Evolutionary conservation across 2,329 filamentous ascomycete genomes (phyloP), one percentile per base, ranked within the genome.

Genomic region (Fusarium paranaense): DNA sequence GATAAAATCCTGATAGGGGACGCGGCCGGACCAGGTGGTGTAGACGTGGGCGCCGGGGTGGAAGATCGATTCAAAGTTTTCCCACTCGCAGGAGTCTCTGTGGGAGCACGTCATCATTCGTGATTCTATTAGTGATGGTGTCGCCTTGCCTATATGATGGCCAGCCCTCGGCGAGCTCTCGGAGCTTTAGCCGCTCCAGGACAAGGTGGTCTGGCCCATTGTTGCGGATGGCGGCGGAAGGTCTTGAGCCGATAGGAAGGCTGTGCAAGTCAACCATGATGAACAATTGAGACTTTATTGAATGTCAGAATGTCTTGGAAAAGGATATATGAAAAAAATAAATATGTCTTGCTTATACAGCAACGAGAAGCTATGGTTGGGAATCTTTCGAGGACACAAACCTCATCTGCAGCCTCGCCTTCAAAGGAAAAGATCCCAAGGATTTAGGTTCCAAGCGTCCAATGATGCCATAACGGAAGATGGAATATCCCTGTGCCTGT

Each of bases 21-120:
- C 84, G 8, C 83, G 81, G 4, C 86, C 86, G 0, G 86, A 85
- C 87, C 86, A 88, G 13, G 86, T 87, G 0, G 87, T 88, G 77
- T 87, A 87, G 37, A 88, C 83, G 70, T 83, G 81, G 4, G 87
- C 86, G 38, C 81, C 81, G 0, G 83, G 82, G 70, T 87, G 85
- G 77, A 88, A 88, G 54, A 88, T 87, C 4, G 86, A 87, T 14
- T 78, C 78, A 25, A 88, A 82, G 74, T 88, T 88, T 57, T 87
- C 84, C 87, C 86, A 88, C 77, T 89, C 87, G 70, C 86, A 87
- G 9, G 85, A 81, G 71, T 88, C 85, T 13, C 85, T 84, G 20
- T 37, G 30, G 4, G 30, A 37, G 14, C 35, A 7, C 6, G 35
- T 37, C 14, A 18, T 33, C 3, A 20, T 30, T 64, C 27, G n/a